phyloP scores from a whole-genome alignment of 2,329 filamentous ascomycete genomes.

The Didymellaceae sp. region DNA sequence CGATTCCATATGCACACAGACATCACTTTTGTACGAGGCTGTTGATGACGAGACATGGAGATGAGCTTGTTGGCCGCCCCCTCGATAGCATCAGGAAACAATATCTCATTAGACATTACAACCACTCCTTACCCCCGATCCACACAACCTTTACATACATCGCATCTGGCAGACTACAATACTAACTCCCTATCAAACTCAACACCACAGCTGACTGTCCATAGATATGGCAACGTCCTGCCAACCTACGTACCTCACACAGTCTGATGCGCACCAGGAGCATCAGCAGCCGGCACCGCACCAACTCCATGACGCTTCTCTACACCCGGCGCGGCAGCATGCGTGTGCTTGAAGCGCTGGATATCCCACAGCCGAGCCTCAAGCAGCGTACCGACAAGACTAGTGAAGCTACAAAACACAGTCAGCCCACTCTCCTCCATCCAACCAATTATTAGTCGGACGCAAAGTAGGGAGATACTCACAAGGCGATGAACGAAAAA shows the following conservation, averaged over 20 bases:
- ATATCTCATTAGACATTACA: background rate
- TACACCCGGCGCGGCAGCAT: background rate
- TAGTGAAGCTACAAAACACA: slow-evolving; percentile 22
- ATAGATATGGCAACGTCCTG: background rate
- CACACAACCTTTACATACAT: background rate
- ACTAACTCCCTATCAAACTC: background rate
- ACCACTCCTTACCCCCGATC: background rate
- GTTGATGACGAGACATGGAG: too few relatives aligned
- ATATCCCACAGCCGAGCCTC: slow-evolving; percentile 27
- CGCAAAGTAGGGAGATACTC: background rate
- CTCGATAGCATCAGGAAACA: too few relatives aligned
- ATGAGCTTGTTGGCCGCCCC: too few relatives aligned
- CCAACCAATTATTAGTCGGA: background rate
- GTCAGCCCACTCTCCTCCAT: background rate
- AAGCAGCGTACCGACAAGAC: slow-evolving; percentile 24
- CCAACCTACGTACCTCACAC: background rate
- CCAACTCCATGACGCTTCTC: slow-evolving; percentile 7
- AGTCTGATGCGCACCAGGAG: background rate
- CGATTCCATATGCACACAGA: too few relatives aligned
- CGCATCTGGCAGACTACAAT: background rate
- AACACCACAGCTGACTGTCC: too few relatives aligned
- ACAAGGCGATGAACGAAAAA: slow-evolving; percentile 36
- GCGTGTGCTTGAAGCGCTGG: slow-evolving; percentile 18
- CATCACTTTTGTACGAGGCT: too few relatives aligned
- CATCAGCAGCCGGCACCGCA: slow-evolving; percentile 1